These are phyloP conservation scores for Fusarium proliferatum DNA, from an alignment of 2,329 filamentous ascomycete species.

Conservation along the genomic window DNA sequence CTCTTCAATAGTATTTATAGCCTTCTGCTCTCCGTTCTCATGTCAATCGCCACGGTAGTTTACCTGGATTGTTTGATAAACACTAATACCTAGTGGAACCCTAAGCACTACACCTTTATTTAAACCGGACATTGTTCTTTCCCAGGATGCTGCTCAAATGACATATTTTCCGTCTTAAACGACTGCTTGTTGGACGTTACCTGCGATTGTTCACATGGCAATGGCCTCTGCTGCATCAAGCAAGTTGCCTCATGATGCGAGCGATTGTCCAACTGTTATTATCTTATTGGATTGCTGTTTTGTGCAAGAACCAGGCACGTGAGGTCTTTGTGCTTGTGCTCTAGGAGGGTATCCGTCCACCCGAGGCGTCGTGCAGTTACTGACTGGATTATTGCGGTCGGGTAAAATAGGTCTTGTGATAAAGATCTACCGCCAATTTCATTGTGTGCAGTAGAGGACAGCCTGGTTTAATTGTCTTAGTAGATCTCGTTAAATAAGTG, in stretches of 20 bases:
- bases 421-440: no score
- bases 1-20: accelerated
- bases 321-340: background rate
- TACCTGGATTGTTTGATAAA: no score
- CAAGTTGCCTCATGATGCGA: no score
- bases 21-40: background rate
- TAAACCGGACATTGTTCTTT: background rate
- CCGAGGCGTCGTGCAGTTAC: accelerated
- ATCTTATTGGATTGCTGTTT: no score
- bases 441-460: background rate
- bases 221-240: background rate
- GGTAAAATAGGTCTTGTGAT: background rate
- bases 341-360: accelerated
- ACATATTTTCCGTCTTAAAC: accelerated
- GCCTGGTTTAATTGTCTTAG: background rate
- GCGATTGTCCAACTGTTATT: no score
- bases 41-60: no score
- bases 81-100: no score
- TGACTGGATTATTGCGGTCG: accelerated
- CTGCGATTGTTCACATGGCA: accelerated
- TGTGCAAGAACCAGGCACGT: background rate
- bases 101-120: no score
- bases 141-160: background rate
- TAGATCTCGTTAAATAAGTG: background rate
- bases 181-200: accelerated